Evolutionary conservation across 139 green algal species (phyloP).

Genomic region (Yamagishiella unicocca): DNA sequence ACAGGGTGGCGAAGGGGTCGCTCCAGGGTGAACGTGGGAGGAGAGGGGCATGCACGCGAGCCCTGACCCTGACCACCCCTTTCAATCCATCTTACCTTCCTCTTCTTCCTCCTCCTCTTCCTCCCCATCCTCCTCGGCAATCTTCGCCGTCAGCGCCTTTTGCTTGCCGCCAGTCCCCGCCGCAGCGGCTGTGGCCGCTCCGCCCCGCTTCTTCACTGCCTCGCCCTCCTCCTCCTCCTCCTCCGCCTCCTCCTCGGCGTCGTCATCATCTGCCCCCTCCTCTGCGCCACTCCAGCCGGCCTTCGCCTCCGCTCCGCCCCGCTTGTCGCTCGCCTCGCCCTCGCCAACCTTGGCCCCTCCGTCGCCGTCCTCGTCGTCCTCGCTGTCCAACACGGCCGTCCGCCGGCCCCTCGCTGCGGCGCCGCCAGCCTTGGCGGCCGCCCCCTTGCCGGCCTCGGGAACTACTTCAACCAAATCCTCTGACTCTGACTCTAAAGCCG

Average conservation of each 20-base stretch:
- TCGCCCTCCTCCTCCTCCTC: background rate
- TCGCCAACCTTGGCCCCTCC: background rate
- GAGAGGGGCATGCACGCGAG: no score
- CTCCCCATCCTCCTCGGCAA: background rate
- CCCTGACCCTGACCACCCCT: no score
- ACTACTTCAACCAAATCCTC: background rate
- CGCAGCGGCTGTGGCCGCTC: no score
- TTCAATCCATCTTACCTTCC: background rate
- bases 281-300: no score
- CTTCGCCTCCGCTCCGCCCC: no score
- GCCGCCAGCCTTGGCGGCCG: background rate
- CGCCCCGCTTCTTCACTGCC: background rate
- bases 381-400: background rate
- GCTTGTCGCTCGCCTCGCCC: background rate
- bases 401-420: background rate
- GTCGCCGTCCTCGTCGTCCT: constrained; percentile 13
- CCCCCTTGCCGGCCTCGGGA: background rate
- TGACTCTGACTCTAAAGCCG: background rate
- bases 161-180: background rate
- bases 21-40: no score
- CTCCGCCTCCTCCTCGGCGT: constrained; percentile 1
- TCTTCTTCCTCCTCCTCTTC: background rate
- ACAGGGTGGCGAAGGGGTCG: no score
- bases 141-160: background rate
- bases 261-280: no score